These are phyloP conservation scores for Phialemoniopsis sp. DNA, from an alignment of 2,329 filamentous ascomycete genomes.

Conservation along the genomic window DNA sequence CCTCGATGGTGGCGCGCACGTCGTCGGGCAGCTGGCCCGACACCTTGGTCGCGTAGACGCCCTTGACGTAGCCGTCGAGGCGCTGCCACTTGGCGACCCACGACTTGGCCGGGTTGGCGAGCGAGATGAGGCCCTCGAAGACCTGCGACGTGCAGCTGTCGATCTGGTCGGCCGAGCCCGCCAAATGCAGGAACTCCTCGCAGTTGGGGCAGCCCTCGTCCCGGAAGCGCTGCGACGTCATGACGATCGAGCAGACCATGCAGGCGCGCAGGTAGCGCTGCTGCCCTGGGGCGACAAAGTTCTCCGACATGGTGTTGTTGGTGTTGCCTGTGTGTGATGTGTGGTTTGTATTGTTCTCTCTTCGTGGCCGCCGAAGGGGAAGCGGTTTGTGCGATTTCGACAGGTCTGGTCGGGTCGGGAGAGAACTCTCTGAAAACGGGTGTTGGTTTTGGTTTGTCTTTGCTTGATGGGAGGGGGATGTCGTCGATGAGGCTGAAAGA, in stretches of 20 bases:
- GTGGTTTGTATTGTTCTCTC: too few species aligned
- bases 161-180: constrained; percentile 73
- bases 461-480: too few species aligned
- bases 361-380: too few species aligned
- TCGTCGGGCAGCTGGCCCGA: constrained; percentile 73
- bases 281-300: constrained; percentile 70
- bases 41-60: constrained; percentile 93
- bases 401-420: too few species aligned
- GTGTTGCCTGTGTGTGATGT: too few species aligned
- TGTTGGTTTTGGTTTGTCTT: too few species aligned
- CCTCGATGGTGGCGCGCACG: constrained; percentile 54
- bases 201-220: constrained; percentile 93
- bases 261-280: constrained; percentile 89
- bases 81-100: constrained; percentile 99
- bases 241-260: constrained; percentile 97
- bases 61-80: constrained; percentile 79
- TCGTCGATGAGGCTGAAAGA: too few species aligned
- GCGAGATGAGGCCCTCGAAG: constrained; percentile 86
- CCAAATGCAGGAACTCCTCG: constrained; percentile 84
- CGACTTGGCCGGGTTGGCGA: constrained; percentile 76
- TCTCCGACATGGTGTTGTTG: constrained; percentile 36
- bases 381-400: too few species aligned
- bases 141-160: constrained; percentile 93
- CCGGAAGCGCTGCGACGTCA: constrained; percentile 81
- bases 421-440: too few species aligned